Base-by-base conservation (phyloP, 2,329 filamentous ascomycete genomes). In the Pseudocercospora crystallina region DNA sequence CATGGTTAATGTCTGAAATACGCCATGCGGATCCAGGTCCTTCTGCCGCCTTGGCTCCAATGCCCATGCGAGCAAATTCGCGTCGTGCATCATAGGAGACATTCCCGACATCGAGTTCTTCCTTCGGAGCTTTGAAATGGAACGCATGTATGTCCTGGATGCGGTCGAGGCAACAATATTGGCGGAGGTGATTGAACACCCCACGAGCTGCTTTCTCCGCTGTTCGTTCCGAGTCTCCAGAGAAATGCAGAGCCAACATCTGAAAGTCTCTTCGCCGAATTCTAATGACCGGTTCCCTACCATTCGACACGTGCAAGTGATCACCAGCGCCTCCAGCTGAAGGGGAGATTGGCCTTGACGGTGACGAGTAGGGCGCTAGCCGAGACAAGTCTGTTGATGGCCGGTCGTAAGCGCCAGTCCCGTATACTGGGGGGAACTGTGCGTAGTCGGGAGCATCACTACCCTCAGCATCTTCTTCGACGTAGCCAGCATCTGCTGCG, bases 101-200 rank as follows among this genome's bases (percentile, higher is more conserved):
- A 89, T 90, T 95, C 11, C 90, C 89, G 63, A 57, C 91, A 76
- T 47, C 82, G 80, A 62, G 81, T 82, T 74, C 96, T 48, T 68
- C 62, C 13, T 11, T 81, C 76, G 59, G 82, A 9, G 90, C 86
- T 47, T 85, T 82, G 67, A 95, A 96, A 52, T 79, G 83, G 68
- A 96, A 99, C 0, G 94, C 94, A 65, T 96, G 90, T 1, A 99
- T 80, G 70, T 89, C 94, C 59, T 96, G 90, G 43, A 97, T 82
- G 26, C 84, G 83, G 5, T 89, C 87, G 8, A 95, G 73, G 63
- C 84, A 90, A 73, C 89, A 96, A 63, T 89, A 82, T 37, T 78
- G 74, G 55, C 86, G 88, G 58, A 99, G 89, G 55, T 84, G 90
- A 51, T 96, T 91, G 69, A 90, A 99, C 1, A 88, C 87, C 59